phyloP scores from a whole-genome alignment of 345 rosid genomes.

The Gossypium raimondii region DNA sequence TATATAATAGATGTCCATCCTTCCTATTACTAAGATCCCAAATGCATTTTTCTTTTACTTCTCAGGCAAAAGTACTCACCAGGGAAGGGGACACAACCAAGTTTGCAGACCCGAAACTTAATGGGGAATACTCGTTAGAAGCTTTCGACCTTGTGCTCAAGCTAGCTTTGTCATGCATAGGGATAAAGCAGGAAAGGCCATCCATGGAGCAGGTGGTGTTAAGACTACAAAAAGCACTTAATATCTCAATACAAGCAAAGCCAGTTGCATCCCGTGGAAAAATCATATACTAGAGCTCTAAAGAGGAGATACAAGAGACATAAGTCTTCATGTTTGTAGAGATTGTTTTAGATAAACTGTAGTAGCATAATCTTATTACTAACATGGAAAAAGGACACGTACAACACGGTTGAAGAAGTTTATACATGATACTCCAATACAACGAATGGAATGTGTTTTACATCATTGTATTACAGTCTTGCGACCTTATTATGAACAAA shows the following conservation, averaged over 20 bases:
- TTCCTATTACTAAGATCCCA: background rate
- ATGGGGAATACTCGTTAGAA: slow-evolving; percentile 40
- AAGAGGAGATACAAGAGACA: background rate
- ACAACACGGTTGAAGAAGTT: slow-evolving; percentile 10
- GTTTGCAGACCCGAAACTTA: slow-evolving; percentile 15
- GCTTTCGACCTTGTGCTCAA: slow-evolving; percentile 41
- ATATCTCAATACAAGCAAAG: slow-evolving; percentile 24
- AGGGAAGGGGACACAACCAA: slow-evolving; percentile 37
- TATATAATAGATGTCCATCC: background rate
- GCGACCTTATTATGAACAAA: slow-evolving; percentile 7
- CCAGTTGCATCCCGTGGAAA: background rate
- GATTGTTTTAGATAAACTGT: background rate
- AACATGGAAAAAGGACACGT: slow-evolving; percentile 18
- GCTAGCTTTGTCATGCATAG: slow-evolving; percentile 54
- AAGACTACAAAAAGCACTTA: slow-evolving; percentile 36
- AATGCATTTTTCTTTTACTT: background rate
- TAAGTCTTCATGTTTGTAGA: background rate
- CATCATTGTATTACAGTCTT: background rate
- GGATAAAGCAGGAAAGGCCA: slow-evolving; percentile 49
- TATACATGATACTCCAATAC: background rate
- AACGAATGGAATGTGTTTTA: background rate
- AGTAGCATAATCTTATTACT: background rate
- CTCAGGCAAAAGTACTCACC: slow-evolving; percentile 42
- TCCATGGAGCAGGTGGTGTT: slow-evolving; percentile 52
- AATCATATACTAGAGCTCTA: background rate